A percentile compares a stretch with the other conserved stretches of the same genome.
phyloP scores from a whole-genome alignment of 345 rosid genomes.

The Euphorbia lathyris region DNA sequence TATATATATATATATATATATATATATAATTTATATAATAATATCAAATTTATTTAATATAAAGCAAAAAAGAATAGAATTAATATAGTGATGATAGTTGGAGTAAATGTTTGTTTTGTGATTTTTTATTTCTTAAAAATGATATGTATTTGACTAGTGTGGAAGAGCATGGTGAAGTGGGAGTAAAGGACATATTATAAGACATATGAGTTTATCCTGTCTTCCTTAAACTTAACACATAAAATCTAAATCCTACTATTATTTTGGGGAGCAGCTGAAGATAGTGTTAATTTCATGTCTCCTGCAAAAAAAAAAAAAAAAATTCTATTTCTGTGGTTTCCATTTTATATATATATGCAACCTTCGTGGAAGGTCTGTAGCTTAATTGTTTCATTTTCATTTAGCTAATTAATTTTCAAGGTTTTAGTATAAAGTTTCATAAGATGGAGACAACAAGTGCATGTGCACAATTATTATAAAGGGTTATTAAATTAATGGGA shows the following conservation, averaged over 20 bases:
- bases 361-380: not conserved
- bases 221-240: not conserved
- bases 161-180: not conserved
- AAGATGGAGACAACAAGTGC: not conserved
- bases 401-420: not conserved
- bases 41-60: too few species aligned
- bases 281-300: not conserved
- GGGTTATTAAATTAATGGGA: not conserved
- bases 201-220: not conserved
- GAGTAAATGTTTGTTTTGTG: too few species aligned
- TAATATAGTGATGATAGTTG: too few species aligned
- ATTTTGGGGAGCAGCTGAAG: not conserved
- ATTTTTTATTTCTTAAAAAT: too few species aligned
- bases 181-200: not conserved
- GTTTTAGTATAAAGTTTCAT: not conserved
- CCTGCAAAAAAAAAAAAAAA: too few species aligned
- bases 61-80: too few species aligned
- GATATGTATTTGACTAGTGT: too few species aligned
- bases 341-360: not conserved
- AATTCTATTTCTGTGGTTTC: too few species aligned
- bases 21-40: too few species aligned
- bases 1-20: too few species aligned
- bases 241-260: not conserved
- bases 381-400: not conserved
- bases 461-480: not conserved